These are phyloP conservation scores for Scheffersomyces quercinus DNA, from an alignment of 1,139 yeast species.

Conservation along the genomic window DNA sequence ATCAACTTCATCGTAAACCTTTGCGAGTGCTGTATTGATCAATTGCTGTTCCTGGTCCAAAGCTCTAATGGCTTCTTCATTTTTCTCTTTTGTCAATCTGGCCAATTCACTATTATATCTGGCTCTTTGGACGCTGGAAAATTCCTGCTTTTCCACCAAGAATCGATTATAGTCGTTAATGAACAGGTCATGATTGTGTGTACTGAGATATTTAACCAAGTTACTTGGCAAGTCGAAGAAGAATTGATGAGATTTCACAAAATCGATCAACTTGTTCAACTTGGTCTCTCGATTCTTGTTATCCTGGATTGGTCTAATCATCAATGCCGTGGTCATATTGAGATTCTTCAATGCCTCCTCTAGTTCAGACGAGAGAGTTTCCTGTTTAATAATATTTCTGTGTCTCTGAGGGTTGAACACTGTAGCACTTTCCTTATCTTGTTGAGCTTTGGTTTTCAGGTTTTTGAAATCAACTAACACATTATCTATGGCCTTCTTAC, in stretches of 20 bases:
- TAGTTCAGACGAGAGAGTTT: slow-evolving; percentile 32
- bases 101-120: slow-evolving; percentile 16
- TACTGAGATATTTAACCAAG: slow-evolving; percentile 52
- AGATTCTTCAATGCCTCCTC: slow-evolving; percentile 49
- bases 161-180: slow-evolving; percentile 70
- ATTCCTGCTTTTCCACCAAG: slow-evolving; percentile 25
- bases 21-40: slow-evolving; percentile 25
- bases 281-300: slow-evolving; percentile 61
- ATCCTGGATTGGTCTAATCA: slow-evolving; percentile 76
- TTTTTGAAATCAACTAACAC: slow-evolving; percentile 34
- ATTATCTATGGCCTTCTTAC: slow-evolving; percentile 59
- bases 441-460: slow-evolving; percentile 38
- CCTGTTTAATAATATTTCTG: slow-evolving; percentile 20
- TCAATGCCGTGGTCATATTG: slow-evolving; percentile 59
- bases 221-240: slow-evolving; percentile 73
- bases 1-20: slow-evolving; percentile 70
- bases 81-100: slow-evolving; percentile 13
- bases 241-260: slow-evolving; percentile 60
- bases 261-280: slow-evolving; percentile 58
- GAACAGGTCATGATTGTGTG: slow-evolving; percentile 69
- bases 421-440: slow-evolving; percentile 35
- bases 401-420: slow-evolving; percentile 42
- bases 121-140: slow-evolving; percentile 16
- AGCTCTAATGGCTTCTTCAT: slow-evolving; percentile 16
- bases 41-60: slow-evolving; percentile 32